Evolutionary conservation across 345 rosid species (phyloP).

Genomic region (Luvunga scandens): DNA sequence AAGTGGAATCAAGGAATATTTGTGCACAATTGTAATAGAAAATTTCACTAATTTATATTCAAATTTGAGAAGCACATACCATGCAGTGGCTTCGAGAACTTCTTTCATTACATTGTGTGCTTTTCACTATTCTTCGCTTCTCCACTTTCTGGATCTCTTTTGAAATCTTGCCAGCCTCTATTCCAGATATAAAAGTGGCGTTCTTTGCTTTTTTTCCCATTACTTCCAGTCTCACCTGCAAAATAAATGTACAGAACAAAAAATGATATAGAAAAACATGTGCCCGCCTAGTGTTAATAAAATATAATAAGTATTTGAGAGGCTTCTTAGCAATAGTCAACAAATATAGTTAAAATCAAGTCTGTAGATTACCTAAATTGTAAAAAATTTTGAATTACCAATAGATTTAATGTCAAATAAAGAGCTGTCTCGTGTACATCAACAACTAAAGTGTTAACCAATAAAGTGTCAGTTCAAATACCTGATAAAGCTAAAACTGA

Average conservation of each 20-base stretch:
- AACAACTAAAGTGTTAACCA: not conserved
- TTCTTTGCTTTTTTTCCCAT: constrained; percentile 97
- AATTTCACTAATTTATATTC: not conserved
- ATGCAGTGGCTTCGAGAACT: constrained; percentile 99
- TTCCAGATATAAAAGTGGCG: constrained; percentile 82
- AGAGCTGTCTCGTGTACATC: not conserved
- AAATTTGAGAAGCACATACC: constrained; percentile 32
- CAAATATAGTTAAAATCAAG: not conserved
- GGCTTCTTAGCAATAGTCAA: not conserved
- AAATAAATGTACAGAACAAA: not conserved
- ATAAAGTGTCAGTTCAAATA: too few species aligned
- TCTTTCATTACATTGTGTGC: constrained; percentile 88
- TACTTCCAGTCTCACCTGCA: constrained; percentile 87
- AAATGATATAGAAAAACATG: not conserved
- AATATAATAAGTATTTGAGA: not conserved
- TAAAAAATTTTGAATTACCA: not conserved
- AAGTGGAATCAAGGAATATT: constrained; percentile 34
- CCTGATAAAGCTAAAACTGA: too few species aligned
- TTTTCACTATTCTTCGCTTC: constrained; percentile 89
- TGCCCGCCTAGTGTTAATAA: not conserved
- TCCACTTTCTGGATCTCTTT: constrained; percentile 94
- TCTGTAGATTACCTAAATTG: not conserved
- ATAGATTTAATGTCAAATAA: not conserved
- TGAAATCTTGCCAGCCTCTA: constrained; percentile 81
- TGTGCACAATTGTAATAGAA: not conserved